These are phyloP conservation scores for Aspergillus proliferans DNA, from an alignment of 2,329 filamentous ascomycete genomes.

Conservation along the genomic window DNA sequence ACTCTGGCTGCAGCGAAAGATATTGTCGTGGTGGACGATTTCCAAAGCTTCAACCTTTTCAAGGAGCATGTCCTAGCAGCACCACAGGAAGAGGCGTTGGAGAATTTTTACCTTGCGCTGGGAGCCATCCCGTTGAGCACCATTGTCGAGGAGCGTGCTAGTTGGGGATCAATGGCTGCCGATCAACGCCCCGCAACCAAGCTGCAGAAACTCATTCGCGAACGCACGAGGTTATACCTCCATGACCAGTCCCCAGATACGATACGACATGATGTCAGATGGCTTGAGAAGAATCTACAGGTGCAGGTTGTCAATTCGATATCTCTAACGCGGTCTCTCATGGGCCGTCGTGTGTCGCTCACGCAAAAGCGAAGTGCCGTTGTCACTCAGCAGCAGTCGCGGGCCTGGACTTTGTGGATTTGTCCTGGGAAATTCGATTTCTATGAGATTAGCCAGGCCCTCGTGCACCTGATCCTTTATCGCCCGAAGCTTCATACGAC, in stretches of 20 bases:
- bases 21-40: conserved; percentile 79
- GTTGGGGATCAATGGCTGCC: conserved; percentile 59
- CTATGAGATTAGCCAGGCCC: conserved; percentile 84
- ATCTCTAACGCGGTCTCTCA: conserved; percentile 68
- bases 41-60: conserved; percentile 82
- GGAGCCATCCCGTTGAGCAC: conserved; percentile 71
- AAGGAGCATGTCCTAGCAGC: conserved; percentile 77
- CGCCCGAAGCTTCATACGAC: conserved; percentile 84
- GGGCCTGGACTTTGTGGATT: conserved; percentile 66
- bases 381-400: conserved; percentile 50
- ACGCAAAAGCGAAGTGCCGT: conserved; percentile 71
- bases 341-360: conserved; percentile 62
- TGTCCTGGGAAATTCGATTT: conserved; percentile 68
- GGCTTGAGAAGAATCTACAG: conserved; percentile 78
- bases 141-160: conserved; percentile 71
- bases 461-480: conserved; percentile 73
- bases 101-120: conserved; percentile 75
- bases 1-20: conserved; percentile 65
- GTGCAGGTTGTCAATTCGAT: conserved; percentile 76
- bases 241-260: conserved; percentile 71
- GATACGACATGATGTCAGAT: conserved; percentile 81
- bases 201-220: conserved; percentile 74
- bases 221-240: conserved; percentile 82
- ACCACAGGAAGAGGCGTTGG: conserved; percentile 80
- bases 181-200: conserved; percentile 64